Conservation (phyloP, 2,329 filamentous ascomycete genomes). For the Fonsecaea nubica region DNA sequence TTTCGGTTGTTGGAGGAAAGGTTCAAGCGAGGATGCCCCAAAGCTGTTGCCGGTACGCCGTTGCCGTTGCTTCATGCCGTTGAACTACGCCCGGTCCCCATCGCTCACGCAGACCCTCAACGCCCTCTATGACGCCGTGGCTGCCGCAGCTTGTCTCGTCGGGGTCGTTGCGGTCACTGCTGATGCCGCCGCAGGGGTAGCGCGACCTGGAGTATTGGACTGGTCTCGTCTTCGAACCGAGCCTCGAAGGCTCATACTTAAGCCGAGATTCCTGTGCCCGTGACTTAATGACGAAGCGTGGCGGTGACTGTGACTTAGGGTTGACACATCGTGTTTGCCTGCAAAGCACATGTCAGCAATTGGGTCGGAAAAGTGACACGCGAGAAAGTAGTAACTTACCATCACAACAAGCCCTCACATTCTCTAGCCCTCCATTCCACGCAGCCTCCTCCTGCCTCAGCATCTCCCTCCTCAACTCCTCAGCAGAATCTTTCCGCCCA, state of each 20-base stretch:
- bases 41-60: background rate
- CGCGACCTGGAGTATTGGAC: conserved; percentile 25
- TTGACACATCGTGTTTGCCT: conserved; percentile 41
- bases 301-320: conserved; percentile 36
- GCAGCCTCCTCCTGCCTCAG: conserved; percentile 72
- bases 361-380: background rate
- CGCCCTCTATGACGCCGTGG: conserved; percentile 19
- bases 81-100: background rate
- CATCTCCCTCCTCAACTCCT: conserved; percentile 80
- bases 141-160: conserved; percentile 20
- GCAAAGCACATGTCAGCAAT: conserved; percentile 13
- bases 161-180: conserved; percentile 16
- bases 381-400: conserved; percentile 60
- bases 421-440: conserved; percentile 77
- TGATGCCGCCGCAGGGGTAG: conserved; percentile 3
- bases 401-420: conserved; percentile 96
- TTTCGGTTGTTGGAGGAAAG: background rate
- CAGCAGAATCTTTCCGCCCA: conserved; percentile 71
- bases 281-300: conserved; percentile 26
- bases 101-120: conserved; percentile 2
- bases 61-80: background rate
- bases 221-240: conserved; percentile 30
- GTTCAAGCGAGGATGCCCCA: background rate
- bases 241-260: conserved; percentile 37
- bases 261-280: conserved; percentile 30